phyloP scores from a whole-genome alignment of 441 rosid genomes.

The Brassica balearica region DNA sequence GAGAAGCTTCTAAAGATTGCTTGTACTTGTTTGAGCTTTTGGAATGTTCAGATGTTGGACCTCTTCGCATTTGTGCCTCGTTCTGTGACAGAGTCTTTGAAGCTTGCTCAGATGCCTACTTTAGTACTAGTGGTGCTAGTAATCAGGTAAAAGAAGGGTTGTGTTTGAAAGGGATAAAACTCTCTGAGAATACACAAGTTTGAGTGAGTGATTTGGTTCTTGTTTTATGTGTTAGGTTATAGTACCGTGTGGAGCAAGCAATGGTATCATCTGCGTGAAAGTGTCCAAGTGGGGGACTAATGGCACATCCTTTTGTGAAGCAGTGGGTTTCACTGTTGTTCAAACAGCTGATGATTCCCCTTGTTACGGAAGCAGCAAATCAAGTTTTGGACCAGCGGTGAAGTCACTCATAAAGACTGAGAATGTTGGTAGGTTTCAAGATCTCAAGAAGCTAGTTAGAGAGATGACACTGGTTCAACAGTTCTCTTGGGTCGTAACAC shows the following conservation, averaged over 20 bases:
- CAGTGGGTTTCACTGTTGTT: constrained; percentile 77
- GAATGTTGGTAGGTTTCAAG: constrained; percentile 49
- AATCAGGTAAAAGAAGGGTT: constrained; percentile 47
- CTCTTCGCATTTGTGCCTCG: constrained; percentile 68
- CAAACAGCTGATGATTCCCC: constrained; percentile 51
- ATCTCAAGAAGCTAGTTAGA: constrained; percentile 23
- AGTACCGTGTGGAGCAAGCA: constrained; percentile 78
- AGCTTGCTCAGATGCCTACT: constrained; percentile 81
- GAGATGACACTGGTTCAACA: neutral
- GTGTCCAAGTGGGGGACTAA: constrained; percentile 74
- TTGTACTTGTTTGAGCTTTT: constrained; percentile 69
- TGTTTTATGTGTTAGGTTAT: constrained; percentile 56
- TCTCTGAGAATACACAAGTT: neutral
- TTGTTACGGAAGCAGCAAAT: constrained; percentile 78
- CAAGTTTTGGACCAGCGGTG: constrained; percentile 50
- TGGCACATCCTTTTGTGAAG: constrained; percentile 77
- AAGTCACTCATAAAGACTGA: constrained; percentile 47
- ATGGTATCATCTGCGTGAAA: constrained; percentile 72
- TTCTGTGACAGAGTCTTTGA: constrained; percentile 79
- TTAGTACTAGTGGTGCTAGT: constrained; percentile 73
- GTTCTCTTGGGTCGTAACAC: neutral
- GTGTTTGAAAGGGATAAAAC: neutral
- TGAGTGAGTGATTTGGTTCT: constrained; percentile 20
- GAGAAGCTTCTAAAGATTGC: constrained; percentile 52
- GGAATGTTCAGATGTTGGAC: constrained; percentile 65